These are phyloP conservation scores for Botrytis fragariae DNA, from an alignment of 2,329 filamentous ascomycete genomes.

Conservation along the genomic window DNA sequence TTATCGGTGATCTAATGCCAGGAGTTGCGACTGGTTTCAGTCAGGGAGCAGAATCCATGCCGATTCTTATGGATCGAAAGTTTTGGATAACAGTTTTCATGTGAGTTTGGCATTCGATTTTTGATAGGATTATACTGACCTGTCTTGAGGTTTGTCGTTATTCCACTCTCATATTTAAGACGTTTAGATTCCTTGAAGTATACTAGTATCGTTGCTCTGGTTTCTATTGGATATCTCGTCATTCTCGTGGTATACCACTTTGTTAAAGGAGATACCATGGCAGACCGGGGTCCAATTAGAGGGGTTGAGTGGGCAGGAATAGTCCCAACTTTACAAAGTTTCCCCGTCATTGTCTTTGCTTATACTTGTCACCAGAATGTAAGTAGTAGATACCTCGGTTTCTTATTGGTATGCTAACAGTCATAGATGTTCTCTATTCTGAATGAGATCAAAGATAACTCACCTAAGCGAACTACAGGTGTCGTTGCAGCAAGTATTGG, in stretches of 20 bases:
- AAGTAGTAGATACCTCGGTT: constrained; percentile 34
- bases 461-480: constrained; percentile 65
- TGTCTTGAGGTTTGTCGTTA: constrained; percentile 71
- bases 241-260: constrained; percentile 93
- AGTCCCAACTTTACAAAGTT: constrained; percentile 74
- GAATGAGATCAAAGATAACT: constrained; percentile 88
- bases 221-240: constrained; percentile 92
- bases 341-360: constrained; percentile 97
- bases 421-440: constrained; percentile 94
- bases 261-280: constrained; percentile 69
- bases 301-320: constrained; percentile 77
- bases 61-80: constrained; percentile 81
- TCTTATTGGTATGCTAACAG: constrained; percentile 33
- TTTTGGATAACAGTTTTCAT: constrained; percentile 99
- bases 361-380: constrained; percentile 99
- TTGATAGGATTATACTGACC: constrained; percentile 21
- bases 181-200: constrained; percentile 95
- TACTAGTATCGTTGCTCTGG: constrained; percentile 84
- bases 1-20: constrained; percentile 97
- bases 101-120: constrained; percentile 45
- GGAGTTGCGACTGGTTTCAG: constrained; percentile 84
- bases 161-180: constrained; percentile 88
- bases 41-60: constrained; percentile 57
- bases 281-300: constrained; percentile 71
- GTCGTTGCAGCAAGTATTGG: constrained; percentile 86